Evolutionary conservation across 495 filamentous ascomycete genomes (phyloP).

Genomic region (Penicillium roqueforti): DNA sequence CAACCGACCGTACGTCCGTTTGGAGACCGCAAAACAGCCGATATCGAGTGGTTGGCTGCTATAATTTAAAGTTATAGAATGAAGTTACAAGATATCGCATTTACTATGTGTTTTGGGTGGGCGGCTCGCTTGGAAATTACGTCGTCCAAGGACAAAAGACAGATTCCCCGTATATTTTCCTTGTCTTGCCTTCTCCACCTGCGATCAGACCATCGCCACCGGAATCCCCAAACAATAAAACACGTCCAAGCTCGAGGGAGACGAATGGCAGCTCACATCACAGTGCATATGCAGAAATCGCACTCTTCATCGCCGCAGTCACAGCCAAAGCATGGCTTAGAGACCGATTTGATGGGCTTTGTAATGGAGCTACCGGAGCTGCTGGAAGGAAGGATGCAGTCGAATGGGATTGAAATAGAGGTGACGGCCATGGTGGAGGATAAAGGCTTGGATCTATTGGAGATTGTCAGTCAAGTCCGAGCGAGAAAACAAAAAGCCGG

Average conservation of each 20-base stretch:
- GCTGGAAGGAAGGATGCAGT: conserved; percentile 34
- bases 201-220: background rate
- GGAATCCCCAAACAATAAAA: background rate
- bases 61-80: no score
- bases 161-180: background rate
- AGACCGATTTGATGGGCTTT: conserved; percentile 40
- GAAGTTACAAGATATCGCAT: no score
- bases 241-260: background rate
- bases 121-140: no score
- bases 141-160: no score
- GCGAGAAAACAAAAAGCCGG: background rate
- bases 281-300: conserved; percentile 43
- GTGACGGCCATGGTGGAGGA: conserved; percentile 16
- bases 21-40: no score
- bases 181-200: background rate
- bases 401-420: conserved; percentile 21
- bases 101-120: no score
- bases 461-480: background rate
- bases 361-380: conserved; percentile 35
- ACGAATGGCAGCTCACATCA: conserved; percentile 31
- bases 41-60: no score
- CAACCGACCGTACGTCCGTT: no score
- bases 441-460: background rate
- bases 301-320: conserved; percentile 45
- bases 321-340: conserved; percentile 45